Conservation (phyloP, 352 stramenopile genomes). For the Pilasporangium apinafurcum region DNA sequence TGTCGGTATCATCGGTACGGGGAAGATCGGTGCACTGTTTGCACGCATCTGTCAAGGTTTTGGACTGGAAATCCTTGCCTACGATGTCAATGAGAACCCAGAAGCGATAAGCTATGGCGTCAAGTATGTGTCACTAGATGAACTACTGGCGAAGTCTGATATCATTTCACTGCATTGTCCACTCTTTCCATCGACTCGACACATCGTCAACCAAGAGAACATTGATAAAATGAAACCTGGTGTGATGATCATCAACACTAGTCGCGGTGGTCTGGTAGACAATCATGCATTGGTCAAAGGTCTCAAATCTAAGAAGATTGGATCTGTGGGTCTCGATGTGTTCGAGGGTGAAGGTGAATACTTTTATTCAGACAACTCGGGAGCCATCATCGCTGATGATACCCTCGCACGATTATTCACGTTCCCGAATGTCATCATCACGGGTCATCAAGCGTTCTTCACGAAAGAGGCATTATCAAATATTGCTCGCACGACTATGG, state of each 20-base stretch:
- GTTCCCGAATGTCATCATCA: constrained; percentile 81
- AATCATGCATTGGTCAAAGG: constrained; percentile 74
- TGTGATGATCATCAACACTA: constrained; percentile 90
- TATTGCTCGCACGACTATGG: constrained; percentile 68
- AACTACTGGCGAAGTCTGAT: constrained; percentile 61
- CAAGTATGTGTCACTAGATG: constrained; percentile 54
- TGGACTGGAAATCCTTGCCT: constrained; percentile 33
- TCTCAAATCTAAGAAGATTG: constrained; percentile 76
- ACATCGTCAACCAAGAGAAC: constrained; percentile 79
- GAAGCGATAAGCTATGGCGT: constrained; percentile 33
- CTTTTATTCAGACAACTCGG: constrained; percentile 75
- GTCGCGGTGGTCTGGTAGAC: constrained; percentile 81
- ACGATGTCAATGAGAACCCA: no score
- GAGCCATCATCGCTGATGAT: constrained; percentile 59
- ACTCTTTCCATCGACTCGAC: constrained; percentile 70
- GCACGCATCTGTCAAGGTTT: constrained; percentile 30
- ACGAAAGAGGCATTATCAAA: constrained; percentile 69
- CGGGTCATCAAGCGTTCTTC: constrained; percentile 77
- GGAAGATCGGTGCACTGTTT: constrained; percentile 50
- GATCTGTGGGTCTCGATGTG: constrained; percentile 82
- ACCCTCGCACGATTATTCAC: constrained; percentile 70
- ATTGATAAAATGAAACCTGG: constrained; percentile 85
- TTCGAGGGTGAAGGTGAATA: constrained; percentile 76
- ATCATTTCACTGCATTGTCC: constrained; percentile 88
- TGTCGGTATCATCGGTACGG: constrained; percentile 57